These are phyloP conservation scores for Russula foetens DNA, from an alignment of 768 basidiomycete species.

Conservation along the genomic window DNA sequence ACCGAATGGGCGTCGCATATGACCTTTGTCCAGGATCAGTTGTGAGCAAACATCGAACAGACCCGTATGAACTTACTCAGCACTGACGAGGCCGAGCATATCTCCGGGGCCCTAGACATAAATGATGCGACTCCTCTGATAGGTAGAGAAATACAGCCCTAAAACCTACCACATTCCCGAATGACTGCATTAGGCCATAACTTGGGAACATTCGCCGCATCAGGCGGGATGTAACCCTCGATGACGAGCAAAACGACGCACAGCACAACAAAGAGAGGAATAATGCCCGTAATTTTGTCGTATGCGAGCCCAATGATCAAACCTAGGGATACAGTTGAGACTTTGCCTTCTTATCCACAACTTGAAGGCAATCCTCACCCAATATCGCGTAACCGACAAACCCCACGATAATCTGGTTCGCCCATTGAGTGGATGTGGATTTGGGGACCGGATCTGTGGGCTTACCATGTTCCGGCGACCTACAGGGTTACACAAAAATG, in stretches of 20 bases:
- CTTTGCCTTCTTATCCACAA: not conserved
- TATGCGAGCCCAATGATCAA: constrained; percentile 54
- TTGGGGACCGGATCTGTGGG: not conserved
- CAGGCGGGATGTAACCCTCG: not conserved
- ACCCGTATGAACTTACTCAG: constrained; percentile 40
- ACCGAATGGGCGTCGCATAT: constrained; percentile 58
- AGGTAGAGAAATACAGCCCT: not conserved
- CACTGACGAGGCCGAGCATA: constrained; percentile 58
- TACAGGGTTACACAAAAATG: constrained; percentile 42
- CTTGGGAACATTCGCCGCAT: constrained; percentile 25
- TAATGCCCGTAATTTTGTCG: constrained; percentile 51
- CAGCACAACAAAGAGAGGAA: constrained; percentile 63
- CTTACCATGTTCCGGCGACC: constrained; percentile 52
- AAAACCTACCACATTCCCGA: constrained; percentile 42
- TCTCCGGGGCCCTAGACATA: constrained; percentile 54
- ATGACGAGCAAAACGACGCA: constrained; percentile 26
- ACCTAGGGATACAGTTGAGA: constrained; percentile 26
- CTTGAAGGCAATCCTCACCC: constrained; percentile 31
- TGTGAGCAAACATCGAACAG: not conserved
- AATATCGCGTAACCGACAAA: constrained; percentile 63
- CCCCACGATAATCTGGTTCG: constrained; percentile 51
- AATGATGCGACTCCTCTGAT: not conserved
- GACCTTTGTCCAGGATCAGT: constrained; percentile 31
- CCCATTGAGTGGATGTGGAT: not conserved
- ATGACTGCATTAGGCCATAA: constrained; percentile 66